Evolutionary conservation across 768 basidiomycete species (phyloP).

Genomic region (Podaxis carcinomalis): DNA sequence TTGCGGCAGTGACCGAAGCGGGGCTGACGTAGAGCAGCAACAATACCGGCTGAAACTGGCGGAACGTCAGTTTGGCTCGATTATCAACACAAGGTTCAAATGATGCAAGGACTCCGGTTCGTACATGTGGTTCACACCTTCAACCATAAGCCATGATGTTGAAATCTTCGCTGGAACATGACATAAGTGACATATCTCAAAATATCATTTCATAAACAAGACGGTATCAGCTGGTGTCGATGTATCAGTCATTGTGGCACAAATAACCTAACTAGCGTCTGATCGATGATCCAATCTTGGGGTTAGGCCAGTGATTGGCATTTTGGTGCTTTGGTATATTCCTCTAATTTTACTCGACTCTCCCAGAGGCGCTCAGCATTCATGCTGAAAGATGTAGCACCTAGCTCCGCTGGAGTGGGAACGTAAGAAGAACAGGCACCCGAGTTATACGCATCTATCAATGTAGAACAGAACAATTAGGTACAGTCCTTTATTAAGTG

Average conservation of each 20-base stretch:
- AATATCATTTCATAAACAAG: not conserved
- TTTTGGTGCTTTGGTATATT: not conserved
- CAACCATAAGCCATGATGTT: not conserved
- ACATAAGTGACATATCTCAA: not conserved
- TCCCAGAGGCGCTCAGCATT: not conserved
- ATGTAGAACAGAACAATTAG: not conserved
- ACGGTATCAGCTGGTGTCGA: not conserved
- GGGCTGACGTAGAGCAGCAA: not conserved
- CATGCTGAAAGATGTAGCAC: not conserved
- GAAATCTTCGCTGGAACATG: not conserved
- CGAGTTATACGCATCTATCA: not conserved
- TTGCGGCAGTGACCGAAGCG: not conserved
- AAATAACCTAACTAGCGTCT: not conserved
- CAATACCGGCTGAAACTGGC: not conserved
- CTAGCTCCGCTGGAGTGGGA: not conserved
- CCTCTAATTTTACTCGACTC: not conserved
- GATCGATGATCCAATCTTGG: not conserved
- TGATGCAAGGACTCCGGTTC: conserved; percentile 6
- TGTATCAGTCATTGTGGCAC: not conserved
- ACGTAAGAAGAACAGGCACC: not conserved
- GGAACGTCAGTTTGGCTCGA: not conserved
- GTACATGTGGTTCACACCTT: not conserved
- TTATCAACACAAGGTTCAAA: not conserved
- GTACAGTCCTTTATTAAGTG: not conserved
- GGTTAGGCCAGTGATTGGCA: not conserved